A percentile compares a stretch with the other conserved stretches of the same genome.
These are phyloP conservation scores for Pichia insulana DNA, from an alignment of 805 yeast species.

Conservation along the genomic window DNA sequence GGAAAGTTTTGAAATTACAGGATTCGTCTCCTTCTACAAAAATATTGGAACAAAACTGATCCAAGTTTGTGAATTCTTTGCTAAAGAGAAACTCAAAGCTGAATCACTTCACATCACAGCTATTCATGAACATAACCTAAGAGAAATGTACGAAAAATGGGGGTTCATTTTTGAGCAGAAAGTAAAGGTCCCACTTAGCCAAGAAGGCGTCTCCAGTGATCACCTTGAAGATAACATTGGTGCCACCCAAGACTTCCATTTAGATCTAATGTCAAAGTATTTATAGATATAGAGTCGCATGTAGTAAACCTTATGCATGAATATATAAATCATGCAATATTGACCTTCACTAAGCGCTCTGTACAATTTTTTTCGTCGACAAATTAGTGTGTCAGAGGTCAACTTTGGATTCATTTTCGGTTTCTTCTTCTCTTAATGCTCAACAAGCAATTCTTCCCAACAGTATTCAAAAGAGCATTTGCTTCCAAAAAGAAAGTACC, in stretches of 20 bases:
- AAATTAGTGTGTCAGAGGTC: background rate
- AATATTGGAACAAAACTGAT: slow-evolving; percentile 23
- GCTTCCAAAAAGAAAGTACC: background rate
- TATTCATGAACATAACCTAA: slow-evolving; percentile 42
- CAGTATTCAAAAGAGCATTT: background rate
- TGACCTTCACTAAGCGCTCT: background rate
- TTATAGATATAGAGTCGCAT: too few relatives aligned
- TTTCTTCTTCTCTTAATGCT: slow-evolving; percentile 1
- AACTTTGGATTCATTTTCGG: background rate
- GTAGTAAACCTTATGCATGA: too few relatives aligned
- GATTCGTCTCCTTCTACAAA: slow-evolving; percentile 43
- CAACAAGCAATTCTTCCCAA: background rate
- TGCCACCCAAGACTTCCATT: slow-evolving; percentile 33
- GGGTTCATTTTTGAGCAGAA: slow-evolving; percentile 28
- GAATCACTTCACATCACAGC: slow-evolving; percentile 31
- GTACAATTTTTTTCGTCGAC: background rate
- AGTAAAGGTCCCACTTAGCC: slow-evolving; percentile 19
- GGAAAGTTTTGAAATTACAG: slow-evolving; percentile 36
- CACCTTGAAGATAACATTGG: slow-evolving; percentile 31
- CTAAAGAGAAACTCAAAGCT: slow-evolving; percentile 9
- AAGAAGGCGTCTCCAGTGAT: slow-evolving; percentile 10
- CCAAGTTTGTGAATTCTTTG: slow-evolving; percentile 13
- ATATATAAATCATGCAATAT: too few relatives aligned
- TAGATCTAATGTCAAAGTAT: slow-evolving; percentile 30
- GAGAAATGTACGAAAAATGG: slow-evolving; percentile 35